Percentiles rank a stretch among this genome's conserved stretches.
These are phyloP conservation scores for Coemansia sp. DNA, from an alignment of 192 early-diverging fungal genomes.

Conservation along the genomic window DNA sequence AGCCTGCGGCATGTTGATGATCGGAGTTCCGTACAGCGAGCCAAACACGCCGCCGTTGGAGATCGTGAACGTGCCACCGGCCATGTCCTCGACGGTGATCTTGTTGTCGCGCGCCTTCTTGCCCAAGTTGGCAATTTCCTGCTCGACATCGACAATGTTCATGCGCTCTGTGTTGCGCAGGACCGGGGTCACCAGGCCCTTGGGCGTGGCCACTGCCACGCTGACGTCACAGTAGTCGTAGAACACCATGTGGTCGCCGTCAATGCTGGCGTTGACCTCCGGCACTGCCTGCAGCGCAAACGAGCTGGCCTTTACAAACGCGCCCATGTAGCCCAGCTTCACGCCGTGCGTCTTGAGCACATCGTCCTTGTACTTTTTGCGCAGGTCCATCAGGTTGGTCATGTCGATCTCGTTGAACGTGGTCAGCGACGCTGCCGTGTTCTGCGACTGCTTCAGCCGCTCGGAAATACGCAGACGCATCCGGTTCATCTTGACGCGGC, in stretches of 20 bases:
- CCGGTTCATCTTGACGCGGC: constrained; percentile 92
- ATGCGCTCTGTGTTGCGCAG: constrained; percentile 87
- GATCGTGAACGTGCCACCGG: constrained; percentile 98
- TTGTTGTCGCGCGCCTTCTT: constrained; percentile 89
- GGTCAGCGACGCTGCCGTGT: constrained; percentile 93
- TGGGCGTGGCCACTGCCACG: constrained; percentile 97
- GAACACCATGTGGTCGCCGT: constrained; percentile 89
- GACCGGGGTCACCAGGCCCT: constrained; percentile 97
- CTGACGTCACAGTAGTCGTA: constrained; percentile 93
- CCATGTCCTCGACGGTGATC: constrained; percentile 97
- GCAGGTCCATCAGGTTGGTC: constrained; percentile 90
- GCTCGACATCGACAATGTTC: constrained; percentile 88
- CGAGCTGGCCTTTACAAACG: constrained; percentile 91
- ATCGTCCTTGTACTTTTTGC: constrained; percentile 90
- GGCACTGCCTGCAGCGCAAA: constrained; percentile 87
- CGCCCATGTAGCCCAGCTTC: constrained; percentile 98
- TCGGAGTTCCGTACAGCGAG: constrained; percentile 95
- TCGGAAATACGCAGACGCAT: constrained; percentile 94
- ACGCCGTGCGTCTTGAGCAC: constrained; percentile 93
- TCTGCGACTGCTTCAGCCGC: constrained; percentile 96
- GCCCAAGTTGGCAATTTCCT: constrained; percentile 84
- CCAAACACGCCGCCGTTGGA: constrained; percentile 99
- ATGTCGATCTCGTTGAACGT: constrained; percentile 99
- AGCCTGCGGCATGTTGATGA: constrained; percentile 96
- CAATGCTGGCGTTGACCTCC: constrained; percentile 92